Evolutionary conservation across 768 basidiomycete species (phyloP).

Genomic region (Hemileccinum rubropunctum): DNA sequence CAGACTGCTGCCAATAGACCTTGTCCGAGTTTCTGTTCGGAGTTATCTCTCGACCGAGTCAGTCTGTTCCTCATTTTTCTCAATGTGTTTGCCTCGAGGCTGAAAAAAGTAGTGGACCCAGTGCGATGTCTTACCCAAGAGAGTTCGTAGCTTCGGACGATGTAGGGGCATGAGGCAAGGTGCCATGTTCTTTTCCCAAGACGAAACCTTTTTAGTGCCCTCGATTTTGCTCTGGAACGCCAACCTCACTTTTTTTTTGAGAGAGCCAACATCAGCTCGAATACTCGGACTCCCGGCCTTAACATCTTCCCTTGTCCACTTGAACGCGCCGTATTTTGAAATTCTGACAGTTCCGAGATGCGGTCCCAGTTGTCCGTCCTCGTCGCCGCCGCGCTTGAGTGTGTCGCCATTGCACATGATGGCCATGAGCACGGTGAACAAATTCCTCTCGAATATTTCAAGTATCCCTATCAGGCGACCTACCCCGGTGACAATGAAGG

Average conservation of each 20-base stretch:
- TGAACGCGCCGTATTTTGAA: too few relatives aligned
- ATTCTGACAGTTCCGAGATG: conserved; percentile 15
- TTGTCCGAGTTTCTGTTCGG: too few relatives aligned
- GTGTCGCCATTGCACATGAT: conserved; percentile 34
- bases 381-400: conserved; percentile 26
- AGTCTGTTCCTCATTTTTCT: too few relatives aligned
- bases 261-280: neutral
- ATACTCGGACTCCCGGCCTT: too few relatives aligned
- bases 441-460: conserved; percentile 64
- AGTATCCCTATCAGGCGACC: conserved; percentile 58
- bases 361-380: conserved; percentile 22
- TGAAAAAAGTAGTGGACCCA: conserved; percentile 32
- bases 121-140: conserved; percentile 6
- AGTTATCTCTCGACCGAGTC: conserved; percentile 3
- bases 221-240: neutral
- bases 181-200: conserved; percentile 25
- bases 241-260: neutral
- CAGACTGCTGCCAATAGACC: too few relatives aligned
- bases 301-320: too few relatives aligned
- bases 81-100: conserved; percentile 46
- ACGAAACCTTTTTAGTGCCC: conserved; percentile 16
- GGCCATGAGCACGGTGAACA: conserved; percentile 50
- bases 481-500: conserved; percentile 60
- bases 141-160: neutral
- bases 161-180: conserved; percentile 20